Percentiles rank a stretch among this genome's conserved stretches.
Conservation (phyloP, 78 protist species). For the Trichosphaerium sp. region DNA sequence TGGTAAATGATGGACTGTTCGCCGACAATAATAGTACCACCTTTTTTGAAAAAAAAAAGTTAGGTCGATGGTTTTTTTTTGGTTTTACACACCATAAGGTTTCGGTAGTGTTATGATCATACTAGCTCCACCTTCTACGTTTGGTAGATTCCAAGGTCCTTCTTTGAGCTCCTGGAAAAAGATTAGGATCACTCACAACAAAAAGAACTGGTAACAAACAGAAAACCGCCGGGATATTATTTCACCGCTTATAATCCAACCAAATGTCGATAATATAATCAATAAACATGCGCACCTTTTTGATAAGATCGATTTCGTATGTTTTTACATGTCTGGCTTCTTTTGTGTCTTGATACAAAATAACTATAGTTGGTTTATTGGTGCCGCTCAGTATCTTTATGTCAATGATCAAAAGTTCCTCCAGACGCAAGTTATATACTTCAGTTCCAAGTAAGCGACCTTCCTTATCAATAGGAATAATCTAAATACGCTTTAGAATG, state of each 20-base stretch:
- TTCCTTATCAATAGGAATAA: slow-evolving; percentile 30
- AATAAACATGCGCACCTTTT: neutral
- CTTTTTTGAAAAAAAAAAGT: neutral
- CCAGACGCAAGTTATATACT: slow-evolving; percentile 54
- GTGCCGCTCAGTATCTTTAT: slow-evolving; percentile 40
- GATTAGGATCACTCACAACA: neutral
- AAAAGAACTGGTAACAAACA: too few relatives aligned
- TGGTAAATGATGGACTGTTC: slow-evolving; percentile 63
- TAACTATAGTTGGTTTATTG: slow-evolving; percentile 48
- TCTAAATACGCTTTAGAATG: slow-evolving; percentile 20
- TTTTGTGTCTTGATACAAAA: slow-evolving; percentile 60
- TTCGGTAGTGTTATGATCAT: slow-evolving; percentile 47
- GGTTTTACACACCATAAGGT: slow-evolving; percentile 1
- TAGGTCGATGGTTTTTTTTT: neutral
- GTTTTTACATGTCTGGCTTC: slow-evolving; percentile 42
- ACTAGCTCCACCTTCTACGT: slow-evolving; percentile 44
- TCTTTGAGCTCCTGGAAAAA: slow-evolving; percentile 28
- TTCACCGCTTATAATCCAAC: too few relatives aligned
- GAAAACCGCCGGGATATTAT: too few relatives aligned
- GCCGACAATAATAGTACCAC: slow-evolving; percentile 64
- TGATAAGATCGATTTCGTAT: slow-evolving; percentile 5
- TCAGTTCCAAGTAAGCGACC: slow-evolving; percentile 4
- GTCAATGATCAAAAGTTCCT: slow-evolving; percentile 63
- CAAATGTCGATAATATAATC: neutral
- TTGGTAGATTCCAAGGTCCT: slow-evolving; percentile 26